Conservation (phyloP, 441 rosid genomes). For the Bruguiera hainesii region DNA sequence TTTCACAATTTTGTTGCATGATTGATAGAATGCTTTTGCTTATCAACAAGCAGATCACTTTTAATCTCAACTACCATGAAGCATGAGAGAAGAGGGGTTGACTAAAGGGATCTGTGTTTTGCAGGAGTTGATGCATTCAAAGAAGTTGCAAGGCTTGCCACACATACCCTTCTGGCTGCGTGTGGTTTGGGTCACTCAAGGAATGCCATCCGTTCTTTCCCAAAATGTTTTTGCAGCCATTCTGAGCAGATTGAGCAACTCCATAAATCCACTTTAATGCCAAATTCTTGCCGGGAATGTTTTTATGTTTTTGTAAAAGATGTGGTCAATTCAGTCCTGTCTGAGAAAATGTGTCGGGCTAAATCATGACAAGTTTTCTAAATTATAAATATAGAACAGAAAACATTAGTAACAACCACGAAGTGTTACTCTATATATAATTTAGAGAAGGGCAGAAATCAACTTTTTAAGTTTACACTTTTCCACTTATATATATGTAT, state of each 20-base stretch:
- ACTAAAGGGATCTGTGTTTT: background rate
- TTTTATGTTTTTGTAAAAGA: conserved; percentile 38
- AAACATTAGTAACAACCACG: no score
- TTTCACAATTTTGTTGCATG: no score
- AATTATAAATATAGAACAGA: no score
- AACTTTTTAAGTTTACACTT: no score
- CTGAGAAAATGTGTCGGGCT: conserved; percentile 20
- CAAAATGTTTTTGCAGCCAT: conserved; percentile 31
- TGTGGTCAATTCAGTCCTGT: conserved; percentile 30
- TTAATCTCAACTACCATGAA: background rate
- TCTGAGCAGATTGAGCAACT: conserved; percentile 15
- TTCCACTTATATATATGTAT: no score
- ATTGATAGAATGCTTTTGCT: no score
- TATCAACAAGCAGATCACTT: no score
- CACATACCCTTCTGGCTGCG: conserved; percentile 44
- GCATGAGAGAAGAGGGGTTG: background rate
- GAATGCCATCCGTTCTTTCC: conserved; percentile 17
- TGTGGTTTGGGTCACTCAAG: conserved; percentile 42
- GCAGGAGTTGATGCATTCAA: conserved; percentile 44
- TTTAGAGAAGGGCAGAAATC: no score
- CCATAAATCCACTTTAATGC: conserved; percentile 31
- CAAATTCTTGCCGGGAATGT: conserved; percentile 45
- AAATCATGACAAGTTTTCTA: background rate
- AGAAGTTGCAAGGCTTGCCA: conserved; percentile 48
- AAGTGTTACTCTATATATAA: no score